phyloP scores from a whole-genome alignment of 2,329 filamentous ascomycete species.

The Talaromyces sp. region DNA sequence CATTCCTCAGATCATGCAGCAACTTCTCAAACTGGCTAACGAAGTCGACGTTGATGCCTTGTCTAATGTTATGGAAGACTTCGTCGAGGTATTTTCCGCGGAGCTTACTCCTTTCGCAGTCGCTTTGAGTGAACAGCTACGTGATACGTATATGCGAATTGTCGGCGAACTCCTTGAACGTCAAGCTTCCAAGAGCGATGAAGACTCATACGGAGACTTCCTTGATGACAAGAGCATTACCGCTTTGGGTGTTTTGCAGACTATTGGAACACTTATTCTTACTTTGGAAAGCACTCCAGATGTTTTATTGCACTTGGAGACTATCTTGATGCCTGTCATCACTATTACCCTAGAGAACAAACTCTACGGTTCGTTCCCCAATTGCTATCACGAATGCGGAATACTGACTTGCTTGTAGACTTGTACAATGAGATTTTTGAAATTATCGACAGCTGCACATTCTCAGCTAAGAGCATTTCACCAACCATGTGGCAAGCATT shows the following conservation, averaged over 20 bases:
- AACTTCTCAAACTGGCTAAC: slow-evolving; percentile 92
- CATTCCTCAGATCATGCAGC: slow-evolving; percentile 99
- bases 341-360: slow-evolving; percentile 96
- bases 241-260: slow-evolving; percentile 91
- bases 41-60: slow-evolving; percentile 97
- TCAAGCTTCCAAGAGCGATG: slow-evolving; percentile 69
- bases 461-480: slow-evolving; percentile 92
- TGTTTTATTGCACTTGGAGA: slow-evolving; percentile 89
- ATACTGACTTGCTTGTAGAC: slow-evolving; percentile 50
- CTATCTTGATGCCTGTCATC: slow-evolving; percentile 95
- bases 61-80: slow-evolving; percentile 99
- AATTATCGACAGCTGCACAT: slow-evolving; percentile 98
- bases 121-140: slow-evolving; percentile 88
- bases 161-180: slow-evolving; percentile 87
- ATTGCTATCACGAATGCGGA: background rate
- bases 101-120: slow-evolving; percentile 97
- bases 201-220: slow-evolving; percentile 82
- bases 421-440: slow-evolving; percentile 98
- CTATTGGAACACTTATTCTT: slow-evolving; percentile 93
- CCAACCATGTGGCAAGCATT: slow-evolving; percentile 98
- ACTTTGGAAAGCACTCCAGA: slow-evolving; percentile 96
- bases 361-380: slow-evolving; percentile 65
- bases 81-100: slow-evolving; percentile 96
- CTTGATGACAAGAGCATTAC: slow-evolving; percentile 98
- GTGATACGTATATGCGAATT: slow-evolving; percentile 93